Base-by-base conservation (phyloP, 2,329 filamentous ascomycete species). In the Pyrenophora teres region DNA sequence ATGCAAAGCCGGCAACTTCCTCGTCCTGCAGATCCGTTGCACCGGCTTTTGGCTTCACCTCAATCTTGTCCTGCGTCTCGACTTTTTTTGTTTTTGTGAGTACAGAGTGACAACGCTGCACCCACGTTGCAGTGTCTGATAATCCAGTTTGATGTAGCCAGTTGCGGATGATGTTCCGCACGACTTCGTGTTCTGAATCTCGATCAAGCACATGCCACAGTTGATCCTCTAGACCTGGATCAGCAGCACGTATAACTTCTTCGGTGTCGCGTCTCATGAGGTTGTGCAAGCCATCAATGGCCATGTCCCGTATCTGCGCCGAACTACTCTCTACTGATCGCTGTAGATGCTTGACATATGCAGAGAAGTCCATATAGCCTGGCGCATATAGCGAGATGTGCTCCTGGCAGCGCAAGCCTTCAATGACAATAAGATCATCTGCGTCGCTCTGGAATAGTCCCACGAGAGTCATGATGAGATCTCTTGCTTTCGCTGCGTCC, bases 91-190 rank as follows among this genome's bases (percentile, higher is more conserved):
- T 96, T 81, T 95, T 95, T 31, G 90, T 94, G 56, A 97, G 83
- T 9, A 97, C 89, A 19, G 84, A 86, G 65, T 97, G 94, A 70
- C 92, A 95, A 40, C 92, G 85, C 55, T 91, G 85, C 18, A 99
- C 84, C 94, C 94, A 99, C n/a, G 83, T 77, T 2, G 83, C 83
- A 0, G 92, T 94, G 67, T 96, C 88, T 2, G 78, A 81, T 0
- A 96, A 80, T 13, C 89, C 90, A 3, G 92, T 95, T 71, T 97
- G 93, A 51, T 90, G 87, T 68, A 99, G 80, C 94, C 95, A 99
- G 68, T 95, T 96, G 39, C 87, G 83, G 46, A 99, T 86, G 54
- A 97, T 90, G 67, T 90, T 95, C 54, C 85, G 85, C n/a, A 97
- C 85, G 2, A 90, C 87, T 48, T 88, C 83, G 64, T 96, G 90